Evolutionary conservation across 2,329 filamentous ascomycete species (phyloP).

Genomic region (Trichophyton simii): DNA sequence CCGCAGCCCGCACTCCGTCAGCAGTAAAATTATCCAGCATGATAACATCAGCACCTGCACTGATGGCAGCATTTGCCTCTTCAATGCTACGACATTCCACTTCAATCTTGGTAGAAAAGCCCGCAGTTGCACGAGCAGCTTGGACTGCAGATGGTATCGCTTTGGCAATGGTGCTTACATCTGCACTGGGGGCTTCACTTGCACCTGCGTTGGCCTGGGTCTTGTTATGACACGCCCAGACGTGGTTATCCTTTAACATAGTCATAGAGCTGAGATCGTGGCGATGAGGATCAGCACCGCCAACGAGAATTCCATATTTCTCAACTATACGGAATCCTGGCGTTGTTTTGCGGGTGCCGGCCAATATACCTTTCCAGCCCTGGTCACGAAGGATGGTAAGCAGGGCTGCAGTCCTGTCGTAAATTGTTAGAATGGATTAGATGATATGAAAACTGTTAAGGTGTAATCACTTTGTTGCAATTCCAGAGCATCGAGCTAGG

Average conservation of each 20-base stretch:
- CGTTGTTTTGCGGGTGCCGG: conserved; percentile 92
- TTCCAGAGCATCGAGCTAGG: conserved; percentile 77
- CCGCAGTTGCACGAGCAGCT: conserved; percentile 70
- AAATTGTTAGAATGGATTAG: conserved; percentile 11
- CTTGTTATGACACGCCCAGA: conserved; percentile 64
- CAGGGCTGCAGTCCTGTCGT: conserved; percentile 32
- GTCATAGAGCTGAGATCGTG: conserved; percentile 91
- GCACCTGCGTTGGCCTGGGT: conserved; percentile 9
- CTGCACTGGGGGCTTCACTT: conserved; percentile 21
- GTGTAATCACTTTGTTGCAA: conserved; percentile 53
- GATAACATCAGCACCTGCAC: conserved; percentile 81
- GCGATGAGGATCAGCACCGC: conserved; percentile 80
- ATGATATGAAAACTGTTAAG: background rate
- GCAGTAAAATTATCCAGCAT: conserved; percentile 95
- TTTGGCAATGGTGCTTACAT: conserved; percentile 50
- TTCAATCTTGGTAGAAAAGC: conserved; percentile 88
- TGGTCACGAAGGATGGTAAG: conserved; percentile 42
- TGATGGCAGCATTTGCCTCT: conserved; percentile 84
- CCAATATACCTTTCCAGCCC: conserved; percentile 73
- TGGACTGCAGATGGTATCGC: conserved; percentile 76
- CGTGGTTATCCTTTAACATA: conserved; percentile 98
- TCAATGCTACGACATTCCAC: conserved; percentile 83
- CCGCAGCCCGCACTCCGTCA: conserved; percentile 62
- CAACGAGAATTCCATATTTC: conserved; percentile 95
- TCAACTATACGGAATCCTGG: conserved; percentile 91